These are phyloP conservation scores for Setaria viridis DNA, from an alignment of 202 grass and related monocot species.

Conservation along the genomic window DNA sequence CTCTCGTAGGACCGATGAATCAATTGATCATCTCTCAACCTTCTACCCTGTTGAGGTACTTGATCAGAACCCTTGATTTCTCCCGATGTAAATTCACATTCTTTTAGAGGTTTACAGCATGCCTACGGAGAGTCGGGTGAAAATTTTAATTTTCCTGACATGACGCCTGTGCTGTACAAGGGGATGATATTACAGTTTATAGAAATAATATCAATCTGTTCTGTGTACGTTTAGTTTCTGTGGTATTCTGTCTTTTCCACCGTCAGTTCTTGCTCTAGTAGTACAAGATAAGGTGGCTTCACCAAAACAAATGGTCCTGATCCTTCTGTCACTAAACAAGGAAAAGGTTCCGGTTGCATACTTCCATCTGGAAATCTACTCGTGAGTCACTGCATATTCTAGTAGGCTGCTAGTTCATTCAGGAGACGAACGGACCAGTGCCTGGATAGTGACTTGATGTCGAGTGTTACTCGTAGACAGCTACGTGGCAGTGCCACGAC, in stretches of 20 bases:
- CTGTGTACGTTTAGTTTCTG: neutral
- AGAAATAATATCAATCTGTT: constrained; percentile 28
- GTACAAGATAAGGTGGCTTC: too few species aligned
- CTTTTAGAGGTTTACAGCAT: constrained; percentile 46
- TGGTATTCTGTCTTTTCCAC: neutral
- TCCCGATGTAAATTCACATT: constrained; percentile 61
- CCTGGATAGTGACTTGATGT: neutral
- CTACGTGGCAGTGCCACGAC: constrained; percentile 29
- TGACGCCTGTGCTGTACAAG: neutral
- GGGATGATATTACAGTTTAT: neutral
- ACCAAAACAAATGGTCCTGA: neutral
- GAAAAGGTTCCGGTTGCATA: neutral
- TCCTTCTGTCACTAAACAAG: neutral
- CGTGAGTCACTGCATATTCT: neutral
- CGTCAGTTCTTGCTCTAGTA: neutral
- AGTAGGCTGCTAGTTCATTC: neutral
- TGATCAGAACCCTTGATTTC: constrained; percentile 41
- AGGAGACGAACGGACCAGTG: neutral
- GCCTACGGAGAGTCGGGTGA: constrained; percentile 34
- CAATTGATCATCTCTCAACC: constrained; percentile 4
- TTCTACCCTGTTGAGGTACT: constrained; percentile 38
- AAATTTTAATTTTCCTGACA: constrained; percentile 22
- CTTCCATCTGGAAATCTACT: neutral
- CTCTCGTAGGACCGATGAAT: neutral
- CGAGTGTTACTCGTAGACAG: neutral